Evolutionary conservation across 306 rosid genomes (phyloP).

Genomic region (Quercus engelmannii): DNA sequence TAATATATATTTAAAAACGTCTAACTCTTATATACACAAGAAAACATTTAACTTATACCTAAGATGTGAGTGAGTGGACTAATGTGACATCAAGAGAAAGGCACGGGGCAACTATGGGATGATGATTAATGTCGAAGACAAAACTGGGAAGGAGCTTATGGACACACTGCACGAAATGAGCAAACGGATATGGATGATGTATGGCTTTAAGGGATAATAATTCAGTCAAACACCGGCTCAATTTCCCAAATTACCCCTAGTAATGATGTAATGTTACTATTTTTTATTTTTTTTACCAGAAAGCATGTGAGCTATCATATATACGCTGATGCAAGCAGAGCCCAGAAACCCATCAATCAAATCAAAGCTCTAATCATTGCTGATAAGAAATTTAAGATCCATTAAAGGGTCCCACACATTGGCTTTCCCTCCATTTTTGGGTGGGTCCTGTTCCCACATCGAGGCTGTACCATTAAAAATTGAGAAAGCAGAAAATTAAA

Average conservation of each 20-base stretch:
- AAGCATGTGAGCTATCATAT: conserved; percentile 27
- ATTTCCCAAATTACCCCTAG: conserved; percentile 26
- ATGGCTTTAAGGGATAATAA: conserved; percentile 34
- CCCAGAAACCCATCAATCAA: conserved; percentile 34
- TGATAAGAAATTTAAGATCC: conserved; percentile 41
- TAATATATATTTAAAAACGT: fast-evolving
- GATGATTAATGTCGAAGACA: not conserved
- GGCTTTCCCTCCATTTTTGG: not conserved
- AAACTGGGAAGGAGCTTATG: not conserved
- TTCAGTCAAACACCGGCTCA: conserved; percentile 18
- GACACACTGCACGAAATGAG: conserved; percentile 49
- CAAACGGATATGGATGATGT: conserved; percentile 38
- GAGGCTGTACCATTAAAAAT: not conserved
- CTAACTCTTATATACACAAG: no score
- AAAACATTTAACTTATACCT: no score
- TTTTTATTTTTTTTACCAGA: not conserved
- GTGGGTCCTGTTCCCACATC: not conserved
- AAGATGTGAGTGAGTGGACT: no score
- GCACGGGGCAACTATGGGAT: conserved; percentile 1
- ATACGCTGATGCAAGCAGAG: conserved; percentile 20
- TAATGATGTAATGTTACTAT: not conserved
- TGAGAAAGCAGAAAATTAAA: not conserved
- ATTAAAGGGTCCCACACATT: not conserved
- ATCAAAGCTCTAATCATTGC: conserved; percentile 58
- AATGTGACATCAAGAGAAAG: not conserved